phyloP scores from a whole-genome alignment of 2,329 filamentous ascomycete species.

The Colletotrichum destructivum region DNA sequence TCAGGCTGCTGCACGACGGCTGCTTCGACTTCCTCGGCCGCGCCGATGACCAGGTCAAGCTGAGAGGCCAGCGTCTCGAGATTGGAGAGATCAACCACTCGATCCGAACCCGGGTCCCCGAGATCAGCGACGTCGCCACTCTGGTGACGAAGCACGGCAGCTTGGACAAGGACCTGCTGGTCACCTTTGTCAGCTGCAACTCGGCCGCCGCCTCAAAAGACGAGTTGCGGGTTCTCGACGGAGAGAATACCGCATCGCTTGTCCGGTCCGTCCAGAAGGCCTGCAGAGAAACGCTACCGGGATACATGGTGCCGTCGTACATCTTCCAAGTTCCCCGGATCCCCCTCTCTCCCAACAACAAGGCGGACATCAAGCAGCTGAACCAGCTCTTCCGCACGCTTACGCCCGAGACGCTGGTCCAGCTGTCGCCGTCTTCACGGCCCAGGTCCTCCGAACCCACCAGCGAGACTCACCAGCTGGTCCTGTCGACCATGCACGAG shows the following conservation, averaged over 20 bases:
- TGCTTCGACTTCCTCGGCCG: slow-evolving; percentile 91
- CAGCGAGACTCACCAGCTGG: slow-evolving; percentile 57
- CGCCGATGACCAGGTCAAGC: slow-evolving; percentile 92
- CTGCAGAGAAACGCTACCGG: slow-evolving; percentile 80
- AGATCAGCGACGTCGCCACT: slow-evolving; percentile 80
- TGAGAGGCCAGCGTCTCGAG: slow-evolving; percentile 90
- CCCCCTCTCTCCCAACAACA: slow-evolving; percentile 91
- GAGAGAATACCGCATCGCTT: background rate
- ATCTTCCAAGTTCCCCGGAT: slow-evolving; percentile 80
- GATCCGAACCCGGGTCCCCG: slow-evolving; percentile 73
- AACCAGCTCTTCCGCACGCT: slow-evolving; percentile 76
- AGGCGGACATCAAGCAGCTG: slow-evolving; percentile 82
- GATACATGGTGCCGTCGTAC: slow-evolving; percentile 93
- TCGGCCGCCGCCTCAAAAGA: background rate
- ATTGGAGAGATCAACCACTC: slow-evolving; percentile 92
- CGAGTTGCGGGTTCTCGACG: slow-evolving; percentile 46
- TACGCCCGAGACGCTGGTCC: slow-evolving; percentile 73
- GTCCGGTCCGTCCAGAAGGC: slow-evolving; percentile 55
- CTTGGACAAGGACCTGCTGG: slow-evolving; percentile 85
- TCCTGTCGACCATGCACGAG: slow-evolving; percentile 69
- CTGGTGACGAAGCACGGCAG: slow-evolving; percentile 79
- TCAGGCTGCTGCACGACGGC: slow-evolving; percentile 83
- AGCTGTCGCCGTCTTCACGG: slow-evolving; percentile 55
- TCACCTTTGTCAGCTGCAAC: slow-evolving; percentile 77
- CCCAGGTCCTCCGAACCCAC: slow-evolving; percentile 44